Evolutionary conservation across 208 protist genomes (phyloP).

Genomic region (Acanthamoeba lenticulata): DNA sequence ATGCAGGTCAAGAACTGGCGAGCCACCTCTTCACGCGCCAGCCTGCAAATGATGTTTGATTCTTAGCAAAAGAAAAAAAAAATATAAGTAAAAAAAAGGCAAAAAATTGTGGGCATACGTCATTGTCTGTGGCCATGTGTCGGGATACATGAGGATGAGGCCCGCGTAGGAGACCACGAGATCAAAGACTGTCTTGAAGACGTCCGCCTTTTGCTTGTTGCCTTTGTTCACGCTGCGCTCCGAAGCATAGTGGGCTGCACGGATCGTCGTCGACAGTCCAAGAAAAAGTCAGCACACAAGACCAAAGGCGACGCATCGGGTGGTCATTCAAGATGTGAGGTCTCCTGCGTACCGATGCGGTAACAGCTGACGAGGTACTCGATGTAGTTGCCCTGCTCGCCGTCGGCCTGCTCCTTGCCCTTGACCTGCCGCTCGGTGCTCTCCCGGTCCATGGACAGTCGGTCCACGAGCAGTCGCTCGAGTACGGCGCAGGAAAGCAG

Average conservation of each 20-base stretch:
- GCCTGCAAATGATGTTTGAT: neutral
- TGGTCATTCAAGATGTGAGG: neutral
- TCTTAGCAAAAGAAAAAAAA: neutral
- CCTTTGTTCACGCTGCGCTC: constrained; percentile 36
- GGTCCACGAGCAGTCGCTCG: constrained; percentile 25
- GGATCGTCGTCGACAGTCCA: neutral
- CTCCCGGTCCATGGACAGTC: constrained; percentile 4
- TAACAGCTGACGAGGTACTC: constrained; percentile 59
- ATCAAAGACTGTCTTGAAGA: neutral
- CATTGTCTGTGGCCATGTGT: constrained; percentile 58
- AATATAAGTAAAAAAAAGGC: neutral
- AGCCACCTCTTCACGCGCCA: constrained; percentile 19
- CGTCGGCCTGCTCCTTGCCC: neutral
- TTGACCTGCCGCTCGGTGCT: neutral
- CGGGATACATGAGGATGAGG: constrained; percentile 49
- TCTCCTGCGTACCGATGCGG: neutral
- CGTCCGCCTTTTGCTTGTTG: neutral
- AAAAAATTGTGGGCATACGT: neutral
- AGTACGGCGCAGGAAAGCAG: constrained; percentile 39
- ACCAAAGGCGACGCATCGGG: neutral
- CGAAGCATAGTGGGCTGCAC: neutral
- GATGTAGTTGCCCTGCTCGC: constrained; percentile 11
- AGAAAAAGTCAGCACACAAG: neutral
- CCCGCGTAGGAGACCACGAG: constrained; percentile 45
- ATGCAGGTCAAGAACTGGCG: constrained; percentile 47